Base-by-base conservation (phyloP, 108 stramenopile species). In the Skeletonema menzelii region DNA sequence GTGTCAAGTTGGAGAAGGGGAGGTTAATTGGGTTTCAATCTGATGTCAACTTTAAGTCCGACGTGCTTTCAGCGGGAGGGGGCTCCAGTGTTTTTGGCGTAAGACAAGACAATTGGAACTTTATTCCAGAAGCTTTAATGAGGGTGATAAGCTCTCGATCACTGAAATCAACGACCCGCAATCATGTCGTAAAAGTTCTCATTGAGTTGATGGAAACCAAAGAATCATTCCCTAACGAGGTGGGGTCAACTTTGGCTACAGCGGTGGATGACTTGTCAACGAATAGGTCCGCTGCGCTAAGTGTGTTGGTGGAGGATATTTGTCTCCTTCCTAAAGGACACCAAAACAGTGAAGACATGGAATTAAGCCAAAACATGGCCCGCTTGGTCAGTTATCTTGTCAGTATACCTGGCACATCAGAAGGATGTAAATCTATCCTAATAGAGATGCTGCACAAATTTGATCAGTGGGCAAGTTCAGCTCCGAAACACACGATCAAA, bases 391-490 rank as follows among this genome's bases (percentile, higher is more conserved):
- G 49, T 31, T 63, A 27, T 56, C 44, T 80, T 30, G 67, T 40
- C 12, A 64, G 60, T 24, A 63, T 67, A 30, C 27, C 53, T 28
- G 64, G 59, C 27, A 42, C 64, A 30, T 27, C 62, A 14, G 31
- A 47, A 8, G 72, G 72, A 19, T 73, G 68, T 55, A 69, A 65
- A 35, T 63, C 42, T 19, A 74, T 82, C 27, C 30, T 78, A 4
- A 32, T 55, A 13, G 49, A 26, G n/a, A 27, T 82, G 60, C 19
- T 65, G 49, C 30, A 38, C 64, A 20, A 55, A 34, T 59, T 82
- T 14, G 37, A 64, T 13, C 34, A 58, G n/a, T 82, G 82, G 76
- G 65, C 72, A 26, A 31, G 27, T 27, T 62, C 66, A 42, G 30
- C 42, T 27, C 27, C 8, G 13, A 46, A 56, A 27, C 56, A 63